These are phyloP conservation scores for Colletotrichum trifolii DNA, from an alignment of 2,329 filamentous ascomycete species.

Conservation along the genomic window DNA sequence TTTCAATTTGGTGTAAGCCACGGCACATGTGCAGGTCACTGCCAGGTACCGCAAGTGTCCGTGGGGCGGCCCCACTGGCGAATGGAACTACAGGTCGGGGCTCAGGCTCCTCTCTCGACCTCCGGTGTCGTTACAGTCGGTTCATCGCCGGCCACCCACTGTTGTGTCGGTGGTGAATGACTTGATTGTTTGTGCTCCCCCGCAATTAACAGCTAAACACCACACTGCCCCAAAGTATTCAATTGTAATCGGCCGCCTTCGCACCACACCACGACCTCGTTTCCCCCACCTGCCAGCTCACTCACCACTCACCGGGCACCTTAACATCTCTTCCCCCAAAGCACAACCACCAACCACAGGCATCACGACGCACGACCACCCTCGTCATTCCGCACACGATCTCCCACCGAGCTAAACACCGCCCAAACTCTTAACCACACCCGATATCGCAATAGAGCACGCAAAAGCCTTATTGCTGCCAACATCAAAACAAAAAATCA, in stretches of 20 bases:
- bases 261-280: slow-evolving; percentile 19
- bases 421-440: neutral
- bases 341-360: no score
- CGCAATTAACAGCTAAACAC: slow-evolving; percentile 30
- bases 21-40: no score
- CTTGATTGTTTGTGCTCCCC: slow-evolving; percentile 6
- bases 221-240: slow-evolving; percentile 13
- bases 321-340: no score
- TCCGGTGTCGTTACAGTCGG: no score
- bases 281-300: slow-evolving; percentile 5
- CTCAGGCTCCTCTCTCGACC: no score
- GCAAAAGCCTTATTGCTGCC: neutral
- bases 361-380: no score
- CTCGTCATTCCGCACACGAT: no score
- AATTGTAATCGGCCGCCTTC: slow-evolving; percentile 30
- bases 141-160: neutral
- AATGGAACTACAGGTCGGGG: no score
- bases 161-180: slow-evolving; percentile 8
- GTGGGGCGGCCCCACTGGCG: no score
- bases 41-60: no score
- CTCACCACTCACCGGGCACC: no score
- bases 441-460: neutral
- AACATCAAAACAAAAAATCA: neutral
- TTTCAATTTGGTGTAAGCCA: neutral
- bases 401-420: no score